Base-by-base conservation (phyloP, 2,329 filamentous ascomycete genomes). In the Neoarthrinium moseri region DNA sequence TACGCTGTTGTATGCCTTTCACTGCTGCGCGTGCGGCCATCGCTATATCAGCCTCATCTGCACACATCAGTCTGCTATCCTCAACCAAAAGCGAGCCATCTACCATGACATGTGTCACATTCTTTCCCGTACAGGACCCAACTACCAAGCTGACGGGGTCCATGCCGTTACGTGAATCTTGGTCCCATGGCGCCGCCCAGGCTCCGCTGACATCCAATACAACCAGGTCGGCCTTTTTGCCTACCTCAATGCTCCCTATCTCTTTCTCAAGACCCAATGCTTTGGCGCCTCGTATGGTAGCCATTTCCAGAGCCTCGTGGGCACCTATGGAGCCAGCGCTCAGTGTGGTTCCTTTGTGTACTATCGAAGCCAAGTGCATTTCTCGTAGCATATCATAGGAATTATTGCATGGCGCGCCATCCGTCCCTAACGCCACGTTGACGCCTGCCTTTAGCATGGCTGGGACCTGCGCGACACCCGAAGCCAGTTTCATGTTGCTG, bases 391-490 rank as follows among this genome's bases (percentile, higher is more conserved):
- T 67, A 49, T 77, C 74, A 55, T 74, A 75, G 6, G 69, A 70
- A 50, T 77, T 77, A 27, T 73, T 73, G 55, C 74, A 78, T 1
- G 75, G 75, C 1, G 74, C 75, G 0, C 75, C 75, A 52, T 80
- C 75, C 0, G 75, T 78, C 0, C 75, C 76, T 1, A 79, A 58
- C 1, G 63, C 61, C 6, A 78, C 67, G 48, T 75, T 77, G 5
- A 78, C 67, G 1, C 65, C 64, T 0, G 60, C 63, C 1, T 56
- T 48, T 18, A 74, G 58, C 56, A 78, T 61, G 21, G 71, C 66
- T 0, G 73, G 73, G 0, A 78, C 65, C 5, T 66, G 62, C 20
- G 71, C 72, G 43, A 77, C 69, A 0, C 75, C 76, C 2, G 73
- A 76, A 0, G 70, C 74, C 12, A 80, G 67, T 55, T 78, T 79